Evolutionary conservation across 2,329 filamentous ascomycete species (phyloP).

Genomic region (Nemania diffusa): DNA sequence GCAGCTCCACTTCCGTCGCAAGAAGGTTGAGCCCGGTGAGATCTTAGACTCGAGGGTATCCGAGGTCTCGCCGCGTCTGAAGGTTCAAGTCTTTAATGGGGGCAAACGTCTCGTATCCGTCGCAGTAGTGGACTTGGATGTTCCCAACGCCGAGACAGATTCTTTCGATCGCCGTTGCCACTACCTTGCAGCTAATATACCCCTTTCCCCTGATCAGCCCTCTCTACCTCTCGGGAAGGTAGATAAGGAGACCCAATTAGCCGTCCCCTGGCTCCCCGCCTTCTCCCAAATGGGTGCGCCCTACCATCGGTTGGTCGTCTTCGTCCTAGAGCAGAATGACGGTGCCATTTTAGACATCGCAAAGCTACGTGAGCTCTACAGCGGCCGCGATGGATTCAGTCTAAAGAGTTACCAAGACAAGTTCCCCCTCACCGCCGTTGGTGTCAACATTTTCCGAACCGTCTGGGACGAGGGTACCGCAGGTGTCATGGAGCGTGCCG

Average conservation of each 20-base stretch:
- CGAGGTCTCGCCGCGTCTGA: slow-evolving; percentile 78
- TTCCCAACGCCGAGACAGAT: slow-evolving; percentile 81
- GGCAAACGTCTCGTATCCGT: slow-evolving; percentile 86
- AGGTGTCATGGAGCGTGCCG: slow-evolving; percentile 85
- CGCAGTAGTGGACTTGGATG: slow-evolving; percentile 88
- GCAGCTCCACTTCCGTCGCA: slow-evolving; percentile 79
- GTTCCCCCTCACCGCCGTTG: slow-evolving; percentile 76
- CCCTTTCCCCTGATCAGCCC: slow-evolving; percentile 62
- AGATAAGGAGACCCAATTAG: slow-evolving; percentile 70
- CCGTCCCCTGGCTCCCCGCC: slow-evolving; percentile 84
- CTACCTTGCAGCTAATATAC: slow-evolving; percentile 78
- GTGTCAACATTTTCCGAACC: slow-evolving; percentile 87
- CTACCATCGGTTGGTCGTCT: slow-evolving; percentile 88
- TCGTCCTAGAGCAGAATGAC: slow-evolving; percentile 82
- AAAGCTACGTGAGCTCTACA: slow-evolving; percentile 64
- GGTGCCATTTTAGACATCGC: slow-evolving; percentile 68
- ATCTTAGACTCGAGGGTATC: slow-evolving; percentile 80
- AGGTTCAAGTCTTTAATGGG: slow-evolving; percentile 84
- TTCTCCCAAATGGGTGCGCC: slow-evolving; percentile 89
- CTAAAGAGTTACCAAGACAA: slow-evolving; percentile 79
- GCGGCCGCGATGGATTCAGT: slow-evolving; percentile 73
- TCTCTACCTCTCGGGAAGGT: slow-evolving; percentile 74
- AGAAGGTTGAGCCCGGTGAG: slow-evolving; percentile 77
- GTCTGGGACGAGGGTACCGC: slow-evolving; percentile 89
- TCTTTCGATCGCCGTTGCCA: slow-evolving; percentile 84